Percentiles rank a stretch among this genome's conserved stretches.
These are phyloP conservation scores for Nannochloris sp. DNA, from an alignment of 139 green algal genomes.

Conservation along the genomic window DNA sequence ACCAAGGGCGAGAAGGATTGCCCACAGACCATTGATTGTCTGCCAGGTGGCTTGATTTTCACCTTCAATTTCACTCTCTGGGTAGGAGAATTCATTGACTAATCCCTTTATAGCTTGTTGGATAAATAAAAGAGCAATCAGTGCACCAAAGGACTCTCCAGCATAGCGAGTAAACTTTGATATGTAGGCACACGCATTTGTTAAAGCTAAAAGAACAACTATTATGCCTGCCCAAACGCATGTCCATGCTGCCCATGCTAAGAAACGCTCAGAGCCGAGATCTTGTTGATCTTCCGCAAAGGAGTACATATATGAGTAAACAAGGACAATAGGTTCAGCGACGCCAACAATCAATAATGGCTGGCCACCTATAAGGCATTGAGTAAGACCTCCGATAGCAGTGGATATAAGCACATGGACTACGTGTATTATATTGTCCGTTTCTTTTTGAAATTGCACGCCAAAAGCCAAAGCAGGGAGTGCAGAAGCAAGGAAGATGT, in stretches of 20 bases:
- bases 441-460: conserved; percentile 52
- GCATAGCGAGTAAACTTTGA: conserved; percentile 69
- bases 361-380: conserved; percentile 77
- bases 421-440: conserved; percentile 7
- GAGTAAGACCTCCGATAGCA: conserved; percentile 54
- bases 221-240: conserved; percentile 67
- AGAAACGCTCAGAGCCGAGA: conserved; percentile 38
- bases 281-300: conserved; percentile 35
- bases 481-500: conserved; percentile 77
- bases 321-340: conserved; percentile 80
- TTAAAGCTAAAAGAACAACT: conserved; percentile 45
- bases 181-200: conserved; percentile 40
- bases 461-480: conserved; percentile 84
- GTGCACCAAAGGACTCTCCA: conserved; percentile 79
- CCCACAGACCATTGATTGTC: conserved; percentile 72
- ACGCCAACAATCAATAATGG: conserved; percentile 90
- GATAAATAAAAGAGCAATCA: conserved; percentile 88
- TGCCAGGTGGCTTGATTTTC: conserved; percentile 5
- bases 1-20: conserved; percentile 53
- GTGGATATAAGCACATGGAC: conserved; percentile 60
- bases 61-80: not conserved
- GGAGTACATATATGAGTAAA: conserved; percentile 68
- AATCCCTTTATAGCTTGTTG: conserved; percentile 67
- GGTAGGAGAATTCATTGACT: conserved; percentile 27
- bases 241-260: conserved; percentile 63